Evolutionary conservation across 2,329 filamentous ascomycete species (phyloP).

Genomic region (Fusarium ambrosium): DNA sequence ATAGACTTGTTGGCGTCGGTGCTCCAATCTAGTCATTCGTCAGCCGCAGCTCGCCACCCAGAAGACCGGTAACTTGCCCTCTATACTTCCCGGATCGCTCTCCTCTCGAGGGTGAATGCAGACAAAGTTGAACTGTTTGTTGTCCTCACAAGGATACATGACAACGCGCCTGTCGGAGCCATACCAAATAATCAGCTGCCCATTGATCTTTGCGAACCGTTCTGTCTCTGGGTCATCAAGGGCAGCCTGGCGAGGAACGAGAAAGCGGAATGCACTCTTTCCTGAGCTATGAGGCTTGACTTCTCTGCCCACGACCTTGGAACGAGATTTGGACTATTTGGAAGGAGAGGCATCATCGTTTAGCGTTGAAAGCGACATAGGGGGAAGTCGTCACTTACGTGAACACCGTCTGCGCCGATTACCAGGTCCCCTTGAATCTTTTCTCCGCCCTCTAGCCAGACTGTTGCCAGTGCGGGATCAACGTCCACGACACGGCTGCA

Average conservation of each 20-base stretch:
- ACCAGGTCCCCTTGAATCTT: slow-evolving; percentile 62
- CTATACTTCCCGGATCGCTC: slow-evolving; percentile 22
- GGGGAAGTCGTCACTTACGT: slow-evolving; percentile 47
- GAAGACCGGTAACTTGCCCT: background rate
- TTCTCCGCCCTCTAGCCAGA: slow-evolving; percentile 61
- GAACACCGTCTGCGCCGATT: slow-evolving; percentile 68
- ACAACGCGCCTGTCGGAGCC: slow-evolving; percentile 59
- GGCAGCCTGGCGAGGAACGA: slow-evolving; percentile 58
- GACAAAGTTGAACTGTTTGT: slow-evolving; percentile 62
- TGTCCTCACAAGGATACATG: slow-evolving; percentile 62
- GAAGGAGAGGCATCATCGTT: background rate
- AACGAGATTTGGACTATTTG: slow-evolving; percentile 42
- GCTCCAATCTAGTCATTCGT: slow-evolving; percentile 16
- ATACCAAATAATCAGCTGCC: slow-evolving; percentile 54
- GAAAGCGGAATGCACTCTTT: slow-evolving; percentile 68
- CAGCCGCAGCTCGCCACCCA: background rate
- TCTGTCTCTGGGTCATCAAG: slow-evolving; percentile 43
- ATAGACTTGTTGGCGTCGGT: slow-evolving; percentile 56
- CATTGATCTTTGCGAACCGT: slow-evolving; percentile 26
- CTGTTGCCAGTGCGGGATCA: slow-evolving; percentile 54
- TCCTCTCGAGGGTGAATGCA: slow-evolving; percentile 60
- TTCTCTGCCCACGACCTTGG: slow-evolving; percentile 41
- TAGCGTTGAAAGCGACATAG: background rate
- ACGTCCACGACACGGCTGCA: slow-evolving; percentile 59
- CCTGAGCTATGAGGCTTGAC: slow-evolving; percentile 58